A percentile compares a stretch with the other conserved stretches of the same genome.
phyloP scores from a whole-genome alignment of 2,329 filamentous ascomycete species.

The Akanthomyces uredinophilus region DNA sequence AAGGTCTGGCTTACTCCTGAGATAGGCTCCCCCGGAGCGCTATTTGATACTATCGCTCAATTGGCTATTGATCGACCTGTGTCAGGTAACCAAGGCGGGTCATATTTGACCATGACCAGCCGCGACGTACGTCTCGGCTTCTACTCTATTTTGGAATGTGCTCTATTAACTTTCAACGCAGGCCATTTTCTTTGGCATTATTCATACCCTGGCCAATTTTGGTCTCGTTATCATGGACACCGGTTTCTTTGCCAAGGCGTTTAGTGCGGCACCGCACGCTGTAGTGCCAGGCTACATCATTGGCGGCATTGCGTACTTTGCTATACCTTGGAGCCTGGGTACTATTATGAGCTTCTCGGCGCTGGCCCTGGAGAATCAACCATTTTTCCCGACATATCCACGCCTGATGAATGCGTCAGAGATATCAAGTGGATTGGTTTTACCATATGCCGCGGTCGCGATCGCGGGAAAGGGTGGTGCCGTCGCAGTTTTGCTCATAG shows the following conservation, averaged over 20 bases:
- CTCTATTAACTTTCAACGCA: slow-evolving; percentile 17
- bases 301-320: slow-evolving; percentile 49
- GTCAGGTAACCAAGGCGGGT: slow-evolving; percentile 46
- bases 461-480: slow-evolving; percentile 67
- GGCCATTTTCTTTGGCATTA: slow-evolving; percentile 45
- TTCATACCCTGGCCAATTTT: slow-evolving; percentile 45
- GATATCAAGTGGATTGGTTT: slow-evolving; percentile 62
- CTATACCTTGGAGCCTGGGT: slow-evolving; percentile 48
- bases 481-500: slow-evolving; percentile 60
- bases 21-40: slow-evolving; percentile 40
- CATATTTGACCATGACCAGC: slow-evolving; percentile 52
- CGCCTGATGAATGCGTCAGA: slow-evolving; percentile 53
- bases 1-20: slow-evolving; percentile 42
- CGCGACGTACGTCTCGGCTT: slow-evolving; percentile 31
- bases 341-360: slow-evolving; percentile 46
- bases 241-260: slow-evolving; percentile 49
- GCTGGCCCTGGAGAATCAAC: slow-evolving; percentile 40
- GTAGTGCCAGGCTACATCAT: slow-evolving; percentile 49
- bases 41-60: slow-evolving; percentile 46
- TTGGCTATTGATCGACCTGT: slow-evolving; percentile 41
- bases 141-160: background rate
- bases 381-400: slow-evolving; percentile 50
- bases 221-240: slow-evolving; percentile 51
- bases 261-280: slow-evolving; percentile 40
- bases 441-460: slow-evolving; percentile 65